Conservation (phyloP, 768 basidiomycete species). For the Lactarius akahatsu region DNA sequence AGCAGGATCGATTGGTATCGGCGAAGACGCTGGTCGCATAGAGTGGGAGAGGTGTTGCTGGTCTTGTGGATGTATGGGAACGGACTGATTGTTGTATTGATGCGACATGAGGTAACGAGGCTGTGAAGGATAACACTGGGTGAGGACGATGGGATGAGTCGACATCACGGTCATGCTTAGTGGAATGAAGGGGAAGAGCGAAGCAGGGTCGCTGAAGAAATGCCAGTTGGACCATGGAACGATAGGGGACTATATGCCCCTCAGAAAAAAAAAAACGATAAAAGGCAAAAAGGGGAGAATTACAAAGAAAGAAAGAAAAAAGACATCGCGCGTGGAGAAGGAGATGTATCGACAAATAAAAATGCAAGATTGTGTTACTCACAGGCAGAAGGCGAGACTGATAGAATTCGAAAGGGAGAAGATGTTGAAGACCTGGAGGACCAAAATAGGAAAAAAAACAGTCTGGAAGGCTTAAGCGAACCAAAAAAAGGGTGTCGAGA, state of each 20-base stretch:
- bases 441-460: neutral
- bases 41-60: slow-evolving; percentile 37
- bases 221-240: neutral
- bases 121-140: slow-evolving; percentile 36
- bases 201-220: neutral
- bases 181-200: neutral
- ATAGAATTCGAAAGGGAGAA: neutral
- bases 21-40: slow-evolving; percentile 57
- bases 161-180: slow-evolving; percentile 20
- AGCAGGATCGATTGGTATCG: slow-evolving; percentile 69
- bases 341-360: neutral
- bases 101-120: slow-evolving; percentile 32
- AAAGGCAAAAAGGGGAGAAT: neutral
- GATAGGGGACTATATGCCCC: neutral
- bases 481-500: neutral
- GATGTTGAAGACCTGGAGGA: neutral
- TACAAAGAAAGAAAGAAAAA: neutral
- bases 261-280: neutral
- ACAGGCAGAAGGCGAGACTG: neutral
- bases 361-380: neutral
- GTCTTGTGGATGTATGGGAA: slow-evolving; percentile 43
- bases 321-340: neutral
- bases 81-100: slow-evolving; percentile 38
- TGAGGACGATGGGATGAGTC: slow-evolving; percentile 23
- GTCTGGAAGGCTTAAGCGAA: neutral